These are phyloP conservation scores for Penicillium waksmanii DNA, from an alignment of 495 filamentous ascomycete species.

Conservation along the genomic window DNA sequence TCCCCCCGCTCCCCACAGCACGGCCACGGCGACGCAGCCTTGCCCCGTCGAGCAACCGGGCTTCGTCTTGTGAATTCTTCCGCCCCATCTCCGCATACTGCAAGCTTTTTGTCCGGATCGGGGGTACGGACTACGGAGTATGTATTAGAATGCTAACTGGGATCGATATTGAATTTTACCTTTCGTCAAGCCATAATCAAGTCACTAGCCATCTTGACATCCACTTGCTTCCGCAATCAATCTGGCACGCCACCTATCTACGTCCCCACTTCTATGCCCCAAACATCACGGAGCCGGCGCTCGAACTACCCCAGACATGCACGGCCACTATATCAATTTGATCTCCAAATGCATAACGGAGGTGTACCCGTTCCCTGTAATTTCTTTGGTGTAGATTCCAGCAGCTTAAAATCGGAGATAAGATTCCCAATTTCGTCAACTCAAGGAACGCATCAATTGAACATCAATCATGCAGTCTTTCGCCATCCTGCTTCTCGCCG, in stretches of 20 bases:
- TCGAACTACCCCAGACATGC: conserved; percentile 2
- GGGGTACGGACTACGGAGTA: too few relatives aligned
- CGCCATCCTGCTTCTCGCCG: conserved; percentile 20
- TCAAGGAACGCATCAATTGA: not conserved
- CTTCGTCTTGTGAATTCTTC: not conserved
- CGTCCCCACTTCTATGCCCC: conserved; percentile 19
- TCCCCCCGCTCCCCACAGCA: not conserved
- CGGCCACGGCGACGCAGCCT: not conserved
- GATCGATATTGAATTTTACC: not conserved
- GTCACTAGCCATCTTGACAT: not conserved
- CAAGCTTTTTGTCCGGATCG: too few relatives aligned
- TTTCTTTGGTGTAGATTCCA: not conserved
- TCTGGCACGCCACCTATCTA: not conserved
- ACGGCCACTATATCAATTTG: not conserved
- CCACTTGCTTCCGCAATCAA: conserved; percentile 3
- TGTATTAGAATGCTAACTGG: too few relatives aligned
- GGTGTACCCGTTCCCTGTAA: conserved; percentile 7
- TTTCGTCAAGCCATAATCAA: not conserved
- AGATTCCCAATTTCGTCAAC: not conserved
- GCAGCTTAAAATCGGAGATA: not conserved
- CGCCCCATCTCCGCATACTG: not conserved
- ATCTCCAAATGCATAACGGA: conserved; percentile 19
- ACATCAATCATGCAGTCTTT: conserved; percentile 14
- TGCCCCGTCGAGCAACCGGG: conserved; percentile 1
- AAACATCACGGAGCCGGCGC: conserved; percentile 22